A percentile compares a stretch with the other conserved stretches of the same genome.
Evolutionary conservation across 139 green algal genomes (phyloP).

Genomic region (Chlorella sp.): DNA sequence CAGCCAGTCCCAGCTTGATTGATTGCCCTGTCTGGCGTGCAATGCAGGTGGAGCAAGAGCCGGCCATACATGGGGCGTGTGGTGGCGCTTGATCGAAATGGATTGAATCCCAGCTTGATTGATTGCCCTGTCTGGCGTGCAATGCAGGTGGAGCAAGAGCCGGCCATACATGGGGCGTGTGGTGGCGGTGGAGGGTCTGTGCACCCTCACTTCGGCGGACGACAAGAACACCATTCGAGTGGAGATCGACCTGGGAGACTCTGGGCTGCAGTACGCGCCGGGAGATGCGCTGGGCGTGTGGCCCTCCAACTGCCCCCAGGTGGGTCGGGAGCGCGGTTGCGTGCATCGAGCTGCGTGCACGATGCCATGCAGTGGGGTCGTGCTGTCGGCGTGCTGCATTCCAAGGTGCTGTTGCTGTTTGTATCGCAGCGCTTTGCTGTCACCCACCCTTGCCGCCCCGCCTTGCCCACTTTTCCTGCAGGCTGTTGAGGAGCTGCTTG

Average conservation of each 20-base stretch:
- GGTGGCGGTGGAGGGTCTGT: slow-evolving; percentile 75
- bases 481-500: slow-evolving; percentile 79
- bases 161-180: slow-evolving; percentile 73
- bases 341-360: no score
- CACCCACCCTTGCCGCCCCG: no score
- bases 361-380: no score
- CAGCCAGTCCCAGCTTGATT: no score
- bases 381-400: no score
- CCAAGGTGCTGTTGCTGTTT: no score
- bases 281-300: slow-evolving; percentile 90
- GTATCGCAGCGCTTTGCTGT: no score
- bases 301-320: slow-evolving; percentile 74
- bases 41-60: slow-evolving; percentile 65
- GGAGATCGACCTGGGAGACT: slow-evolving; percentile 84
- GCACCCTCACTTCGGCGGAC: slow-evolving; percentile 49
- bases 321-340: slow-evolving; percentile 31
- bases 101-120: no score
- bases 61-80: slow-evolving; percentile 73
- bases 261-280: slow-evolving; percentile 78
- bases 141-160: slow-evolving; percentile 67
- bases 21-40: no score
- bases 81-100: slow-evolving; percentile 66
- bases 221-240: slow-evolving; percentile 89
- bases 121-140: no score
- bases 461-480: no score